Conservation (phyloP, 1,139 yeast species). For the Candida sanyaensis region DNA sequence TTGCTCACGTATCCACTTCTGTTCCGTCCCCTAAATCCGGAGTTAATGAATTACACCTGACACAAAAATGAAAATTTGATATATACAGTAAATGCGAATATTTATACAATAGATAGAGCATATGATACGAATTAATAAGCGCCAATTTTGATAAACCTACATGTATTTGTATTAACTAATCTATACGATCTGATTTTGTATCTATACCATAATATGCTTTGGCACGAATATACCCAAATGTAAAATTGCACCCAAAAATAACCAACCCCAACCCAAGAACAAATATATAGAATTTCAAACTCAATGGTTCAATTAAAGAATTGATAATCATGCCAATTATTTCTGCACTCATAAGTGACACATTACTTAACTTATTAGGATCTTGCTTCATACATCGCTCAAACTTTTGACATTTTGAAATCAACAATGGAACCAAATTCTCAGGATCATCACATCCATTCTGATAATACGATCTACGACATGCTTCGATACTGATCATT, state of each 20-base stretch:
- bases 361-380: slow-evolving; percentile 42
- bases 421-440: slow-evolving; percentile 60
- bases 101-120: no score
- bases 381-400: slow-evolving; percentile 62
- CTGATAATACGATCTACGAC: slow-evolving; percentile 50
- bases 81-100: no score
- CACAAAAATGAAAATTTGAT: no score
- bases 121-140: no score
- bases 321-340: slow-evolving; percentile 65
- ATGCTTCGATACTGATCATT: slow-evolving; percentile 45
- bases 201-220: slow-evolving; percentile 41
- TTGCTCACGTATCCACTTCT: no score
- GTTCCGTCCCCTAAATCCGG: no score
- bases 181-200: background rate
- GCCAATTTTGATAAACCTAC: background rate
- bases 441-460: slow-evolving; percentile 58
- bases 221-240: slow-evolving; percentile 49
- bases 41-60: no score
- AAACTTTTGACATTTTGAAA: slow-evolving; percentile 59
- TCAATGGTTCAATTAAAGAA: slow-evolving; percentile 64
- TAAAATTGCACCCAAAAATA: slow-evolving; percentile 40
- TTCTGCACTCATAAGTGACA: slow-evolving; percentile 59
- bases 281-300: slow-evolving; percentile 54
- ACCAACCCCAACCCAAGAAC: slow-evolving; percentile 29
- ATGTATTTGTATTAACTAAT: background rate